These are phyloP conservation scores for Oidiodendron maius DNA, from an alignment of 495 filamentous ascomycete genomes.

Conservation along the genomic window DNA sequence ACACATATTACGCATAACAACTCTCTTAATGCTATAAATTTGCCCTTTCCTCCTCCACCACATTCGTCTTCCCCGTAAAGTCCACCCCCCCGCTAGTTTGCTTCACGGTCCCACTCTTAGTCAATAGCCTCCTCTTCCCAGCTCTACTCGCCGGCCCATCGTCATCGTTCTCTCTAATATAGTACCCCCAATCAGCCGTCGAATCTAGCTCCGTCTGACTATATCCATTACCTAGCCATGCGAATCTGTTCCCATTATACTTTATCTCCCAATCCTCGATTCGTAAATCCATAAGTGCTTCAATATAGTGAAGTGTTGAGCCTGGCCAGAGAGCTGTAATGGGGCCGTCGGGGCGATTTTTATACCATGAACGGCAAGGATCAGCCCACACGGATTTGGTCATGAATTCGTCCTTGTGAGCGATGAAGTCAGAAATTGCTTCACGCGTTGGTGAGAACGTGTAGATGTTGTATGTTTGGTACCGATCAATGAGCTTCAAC, in stretches of 20 bases:
- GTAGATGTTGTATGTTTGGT: conserved; percentile 56
- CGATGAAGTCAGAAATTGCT: conserved; percentile 59
- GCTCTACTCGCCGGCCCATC: neutral
- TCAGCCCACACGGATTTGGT: conserved; percentile 56
- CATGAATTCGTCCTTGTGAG: conserved; percentile 58
- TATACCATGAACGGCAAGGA: conserved; percentile 65
- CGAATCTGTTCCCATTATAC: conserved; percentile 26
- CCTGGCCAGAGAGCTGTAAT: conserved; percentile 66
- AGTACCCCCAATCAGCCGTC: neutral
- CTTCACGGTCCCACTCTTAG: neutral
- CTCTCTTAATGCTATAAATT: neutral
- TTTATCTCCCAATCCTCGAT: conserved; percentile 73
- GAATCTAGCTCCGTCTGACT: conserved; percentile 33
- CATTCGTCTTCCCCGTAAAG: neutral
- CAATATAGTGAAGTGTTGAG: conserved; percentile 50
- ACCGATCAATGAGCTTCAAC: conserved; percentile 58
- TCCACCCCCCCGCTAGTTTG: neutral
- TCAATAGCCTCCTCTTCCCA: neutral
- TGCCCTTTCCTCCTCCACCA: neutral
- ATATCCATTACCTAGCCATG: conserved; percentile 48
- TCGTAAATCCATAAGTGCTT: conserved; percentile 51
- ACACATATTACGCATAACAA: no score
- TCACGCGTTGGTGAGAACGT: conserved; percentile 44
- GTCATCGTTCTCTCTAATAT: neutral
- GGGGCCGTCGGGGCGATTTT: conserved; percentile 44